Evolutionary conservation across 108 stramenopile species (phyloP).

Genomic region (Cyclotella atomus): DNA sequence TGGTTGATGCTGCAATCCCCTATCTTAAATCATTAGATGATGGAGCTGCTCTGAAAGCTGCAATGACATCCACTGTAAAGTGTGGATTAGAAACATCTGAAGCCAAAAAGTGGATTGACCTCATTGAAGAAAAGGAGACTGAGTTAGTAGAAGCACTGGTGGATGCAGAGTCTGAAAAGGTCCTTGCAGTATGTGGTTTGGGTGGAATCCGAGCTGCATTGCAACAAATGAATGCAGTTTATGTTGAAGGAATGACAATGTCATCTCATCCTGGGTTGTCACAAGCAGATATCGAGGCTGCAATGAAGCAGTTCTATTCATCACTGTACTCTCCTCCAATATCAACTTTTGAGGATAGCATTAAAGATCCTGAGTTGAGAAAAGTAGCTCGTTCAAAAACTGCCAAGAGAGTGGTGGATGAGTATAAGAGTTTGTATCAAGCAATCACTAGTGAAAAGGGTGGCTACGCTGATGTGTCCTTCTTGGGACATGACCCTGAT

Average conservation of each 20-base stretch:
- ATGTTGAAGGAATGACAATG: constrained; percentile 76
- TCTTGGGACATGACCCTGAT: constrained; percentile 73
- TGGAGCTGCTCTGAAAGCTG: constrained; percentile 60
- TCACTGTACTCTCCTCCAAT: constrained; percentile 83
- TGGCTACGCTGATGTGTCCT: constrained; percentile 79
- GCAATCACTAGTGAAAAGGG: constrained; percentile 62
- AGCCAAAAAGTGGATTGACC: constrained; percentile 49
- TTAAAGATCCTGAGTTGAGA: constrained; percentile 80
- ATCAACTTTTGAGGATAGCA: constrained; percentile 75
- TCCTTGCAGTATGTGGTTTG: constrained; percentile 74
- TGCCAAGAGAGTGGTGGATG: constrained; percentile 59
- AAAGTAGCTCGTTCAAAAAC: constrained; percentile 73
- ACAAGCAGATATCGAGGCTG: constrained; percentile 56
- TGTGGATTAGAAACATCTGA: constrained; percentile 55
- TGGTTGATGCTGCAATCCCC: constrained; percentile 73
- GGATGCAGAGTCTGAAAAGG: constrained; percentile 62
- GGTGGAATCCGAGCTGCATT: constrained; percentile 50
- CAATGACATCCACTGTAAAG: constrained; percentile 56
- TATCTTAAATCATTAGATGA: constrained; percentile 71
- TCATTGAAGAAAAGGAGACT: constrained; percentile 61
- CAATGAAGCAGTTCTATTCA: constrained; percentile 81
- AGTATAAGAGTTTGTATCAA: constrained; percentile 64
- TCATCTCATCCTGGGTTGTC: constrained; percentile 80
- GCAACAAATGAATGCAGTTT: constrained; percentile 55
- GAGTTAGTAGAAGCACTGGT: constrained; percentile 68